Evolutionary conservation across 305 asterid species (phyloP).

Genomic region (Rubia occidens): DNA sequence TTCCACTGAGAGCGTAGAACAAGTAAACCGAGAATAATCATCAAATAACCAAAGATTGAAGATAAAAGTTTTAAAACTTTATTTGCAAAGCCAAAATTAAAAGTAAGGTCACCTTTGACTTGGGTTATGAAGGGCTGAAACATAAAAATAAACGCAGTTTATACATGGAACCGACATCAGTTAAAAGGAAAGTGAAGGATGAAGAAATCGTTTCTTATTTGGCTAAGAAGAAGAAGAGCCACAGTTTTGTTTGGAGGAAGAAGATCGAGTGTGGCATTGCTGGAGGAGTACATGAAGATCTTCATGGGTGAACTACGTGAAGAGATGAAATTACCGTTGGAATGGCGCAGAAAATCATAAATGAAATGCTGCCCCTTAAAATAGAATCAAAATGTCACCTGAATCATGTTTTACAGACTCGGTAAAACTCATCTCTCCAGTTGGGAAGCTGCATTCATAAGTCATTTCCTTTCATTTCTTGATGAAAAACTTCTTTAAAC

Average conservation of each 20-base stretch:
- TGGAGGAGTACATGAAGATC: background rate
- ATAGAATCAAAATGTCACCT: no score
- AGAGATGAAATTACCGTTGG: background rate
- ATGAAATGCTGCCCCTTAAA: no score
- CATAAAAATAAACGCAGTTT: background rate
- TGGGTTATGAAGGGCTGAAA: no score
- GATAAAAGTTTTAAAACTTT: no score
- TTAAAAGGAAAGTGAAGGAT: background rate
- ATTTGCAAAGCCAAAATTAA: no score
- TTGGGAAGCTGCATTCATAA: background rate
- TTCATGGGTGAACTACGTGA: background rate
- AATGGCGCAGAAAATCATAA: background rate
- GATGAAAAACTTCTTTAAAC: constrained; percentile 49
- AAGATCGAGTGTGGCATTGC: background rate
- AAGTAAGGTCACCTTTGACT: no score
- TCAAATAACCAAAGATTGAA: no score
- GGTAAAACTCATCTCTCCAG: background rate
- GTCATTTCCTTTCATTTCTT: constrained; percentile 20
- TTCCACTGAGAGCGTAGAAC: no score
- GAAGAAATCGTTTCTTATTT: background rate
- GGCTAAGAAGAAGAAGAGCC: background rate
- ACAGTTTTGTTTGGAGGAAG: background rate
- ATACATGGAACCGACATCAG: background rate
- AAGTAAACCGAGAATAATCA: no score
- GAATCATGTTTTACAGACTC: no score